Base-by-base conservation (phyloP, 352 stramenopile genomes). In the Blastocystis sp. region DNA sequence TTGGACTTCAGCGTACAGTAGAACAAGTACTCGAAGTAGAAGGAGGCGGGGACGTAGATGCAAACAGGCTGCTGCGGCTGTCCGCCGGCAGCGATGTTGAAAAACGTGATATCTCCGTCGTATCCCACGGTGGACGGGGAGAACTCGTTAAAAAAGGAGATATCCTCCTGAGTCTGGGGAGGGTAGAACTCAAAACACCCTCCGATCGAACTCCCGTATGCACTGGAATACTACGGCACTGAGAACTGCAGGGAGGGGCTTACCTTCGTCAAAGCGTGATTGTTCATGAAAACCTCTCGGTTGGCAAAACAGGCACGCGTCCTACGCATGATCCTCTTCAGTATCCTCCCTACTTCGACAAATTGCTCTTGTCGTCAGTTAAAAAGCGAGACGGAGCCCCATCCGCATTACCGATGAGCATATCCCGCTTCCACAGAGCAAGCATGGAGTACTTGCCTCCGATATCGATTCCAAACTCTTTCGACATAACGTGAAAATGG, bases 11-110 rank as follows among this genome's bases (percentile, higher is more conserved):
- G 10, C 14, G 11, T 59, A 11, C 28, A 48, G 48, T 77, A 77
- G 52, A 77, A 61, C 17, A 61, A 10, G 67, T 77, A 77, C 52
- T 77, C 67, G 52, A 77, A 77, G 19, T 56, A 56, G 41, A 77
- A 77, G 14, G 38, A 61, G 19, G 48, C 34, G n/a, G 43, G 43
- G 19, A 77, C 41, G 17, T 60, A 17, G 9, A 17, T 28, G 7
- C 34, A 77, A 56, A 77, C 2, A 28, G 64, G 38, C 21, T 60
- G 7, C 43, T 77, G 9, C 4, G 38, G 40, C 67, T 77, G 10
- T 61, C 67, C 67, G 14, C 43, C 43, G n/a, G 10, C 11, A n/a
- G 38, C 43, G 3, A 77, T 0, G 52, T 34, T n/a, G 28, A 52
- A 59, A 2, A 28, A 48, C 17, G 28, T n/a, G 14, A 61, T 34